Conservation (phyloP, 2,329 filamentous ascomycete species). For the Talaromyces amestolkiae region DNA sequence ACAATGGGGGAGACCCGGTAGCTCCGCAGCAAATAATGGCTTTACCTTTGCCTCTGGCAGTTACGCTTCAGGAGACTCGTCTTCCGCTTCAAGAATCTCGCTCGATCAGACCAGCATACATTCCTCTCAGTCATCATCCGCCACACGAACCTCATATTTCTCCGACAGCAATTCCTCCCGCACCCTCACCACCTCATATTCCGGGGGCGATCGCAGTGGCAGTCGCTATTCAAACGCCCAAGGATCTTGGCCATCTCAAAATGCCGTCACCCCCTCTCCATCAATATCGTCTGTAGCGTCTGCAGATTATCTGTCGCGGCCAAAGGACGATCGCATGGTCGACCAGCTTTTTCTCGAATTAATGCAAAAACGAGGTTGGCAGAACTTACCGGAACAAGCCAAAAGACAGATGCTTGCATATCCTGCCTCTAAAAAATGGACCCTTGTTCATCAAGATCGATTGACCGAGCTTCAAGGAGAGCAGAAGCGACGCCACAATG, state of each 20-base stretch:
- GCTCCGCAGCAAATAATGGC: slow-evolving; percentile 53
- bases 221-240: slow-evolving; percentile 34
- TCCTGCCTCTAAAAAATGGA: slow-evolving; percentile 94
- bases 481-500: slow-evolving; percentile 78
- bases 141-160: slow-evolving; percentile 57
- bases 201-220: slow-evolving; percentile 32
- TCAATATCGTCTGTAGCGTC: slow-evolving; percentile 31
- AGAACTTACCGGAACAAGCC: slow-evolving; percentile 92
- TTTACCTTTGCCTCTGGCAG: slow-evolving; percentile 37
- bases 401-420: slow-evolving; percentile 95
- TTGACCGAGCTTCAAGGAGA: slow-evolving; percentile 92
- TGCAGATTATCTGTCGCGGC: slow-evolving; percentile 43
- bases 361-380: slow-evolving; percentile 98
- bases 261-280: slow-evolving; percentile 25
- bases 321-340: slow-evolving; percentile 66
- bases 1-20: slow-evolving; percentile 68
- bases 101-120: slow-evolving; percentile 66
- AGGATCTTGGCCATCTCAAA: slow-evolving; percentile 27
- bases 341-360: slow-evolving; percentile 88
- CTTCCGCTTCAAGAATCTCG: slow-evolving; percentile 55
- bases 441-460: slow-evolving; percentile 89
- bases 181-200: slow-evolving; percentile 40
- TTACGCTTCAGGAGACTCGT: slow-evolving; percentile 48
- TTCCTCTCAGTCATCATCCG: slow-evolving; percentile 57
- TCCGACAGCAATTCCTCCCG: slow-evolving; percentile 53